Base-by-base conservation (phyloP, 768 basidiomycete genomes). In the Hericium alpestre region DNA sequence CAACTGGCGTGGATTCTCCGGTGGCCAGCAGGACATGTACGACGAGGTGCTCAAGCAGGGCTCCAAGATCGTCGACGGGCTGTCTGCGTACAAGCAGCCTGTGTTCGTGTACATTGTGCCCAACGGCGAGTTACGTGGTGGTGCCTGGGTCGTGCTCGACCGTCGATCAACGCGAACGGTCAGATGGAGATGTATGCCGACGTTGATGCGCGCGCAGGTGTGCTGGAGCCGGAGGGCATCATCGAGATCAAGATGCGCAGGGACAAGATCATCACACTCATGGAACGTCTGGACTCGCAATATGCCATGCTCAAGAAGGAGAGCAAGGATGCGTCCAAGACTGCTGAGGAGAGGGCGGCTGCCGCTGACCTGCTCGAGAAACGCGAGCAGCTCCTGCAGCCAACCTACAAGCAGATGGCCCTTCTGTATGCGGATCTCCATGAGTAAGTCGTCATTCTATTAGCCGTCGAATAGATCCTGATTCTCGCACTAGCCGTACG, bases 171-270 rank as follows among this genome's bases (percentile, higher is more conserved):
- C 73, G 76, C 86, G 2, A 84, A 90, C 65, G 63, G 62, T 22
- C 92, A 96, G 71, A 96, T 99, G 95, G 89, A 96, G 74, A 98
- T 99, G 95, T 98, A 93, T 66, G 95, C 94, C 23, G 96, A 98
- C 67, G 83, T 89, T 48, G 94, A 96, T 8, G 83, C 96, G 20
- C 87, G 96, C 56, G 96, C 93, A 48, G 96, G 96, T 77, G 92
- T 99, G 32, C 76, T 91, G 48, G 96, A 99, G 69, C 90, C 96
- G 2, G 96, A 98, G 73, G 96, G 96, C 70, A 83, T 98, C 66
- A 80, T 98, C 57, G 96, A 98, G 72, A 95, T 96, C 76, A 95
- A 94, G 79, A 83, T 98, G 83, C 87, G 96, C 60, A 86, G 91
- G 48, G 93, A 95, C 69, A 97, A 95, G 77, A 80, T 98, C 47